Evolutionary conservation across 2,329 filamentous ascomycete genomes (phyloP), one percentile per base, ranked within the genome.

Genomic region (Thyridium curvatum): DNA sequence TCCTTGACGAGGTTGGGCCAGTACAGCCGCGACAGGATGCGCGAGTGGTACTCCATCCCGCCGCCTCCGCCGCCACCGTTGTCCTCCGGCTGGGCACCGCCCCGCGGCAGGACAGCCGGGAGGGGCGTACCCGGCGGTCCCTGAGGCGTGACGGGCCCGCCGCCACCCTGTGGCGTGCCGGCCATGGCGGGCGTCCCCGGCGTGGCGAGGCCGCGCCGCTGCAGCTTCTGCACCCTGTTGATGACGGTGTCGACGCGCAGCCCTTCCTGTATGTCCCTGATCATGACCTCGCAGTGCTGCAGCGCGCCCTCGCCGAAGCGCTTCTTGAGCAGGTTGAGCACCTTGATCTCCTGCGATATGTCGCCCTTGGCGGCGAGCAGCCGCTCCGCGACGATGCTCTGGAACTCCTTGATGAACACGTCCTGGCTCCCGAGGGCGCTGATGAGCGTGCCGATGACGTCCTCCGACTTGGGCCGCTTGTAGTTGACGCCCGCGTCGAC

Each of bases 251-350:
- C 86, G 42, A 94, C 77, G 32, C 78, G 74, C 44, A 74, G 73
- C 2, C 89, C 94, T 53, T 96, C 90, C 47, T 85, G 76, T 29
- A 97, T 85, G 57, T 98, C 93, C 46, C 84, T 86, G 41, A 98
- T 77, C 93, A 98, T 98, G 52, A 98, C 93, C 56, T 98, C 91
- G 60, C 90, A 96, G 35, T 86, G 86, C 57, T 97, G 93, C 34
- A 98, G 68, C 13, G 87, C 81, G 18, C 77, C 74, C 48, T 96
- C 88, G 17, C 91, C 91, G 41, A 96, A 90, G 8, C 90, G 81
- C 44, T 86, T 74, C 65, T 96, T 96, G 42, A 98, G 74, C 9
- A 97, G 73, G 41, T 91, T 82, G 6, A 97, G 72, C 4, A 96
- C 85, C 40, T 85, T 83, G 39, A 86, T 77, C 60, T 84, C 93